Base-by-base conservation (phyloP, 371 early-diverging fungal species). In the Mucor lusitanicus region DNA sequence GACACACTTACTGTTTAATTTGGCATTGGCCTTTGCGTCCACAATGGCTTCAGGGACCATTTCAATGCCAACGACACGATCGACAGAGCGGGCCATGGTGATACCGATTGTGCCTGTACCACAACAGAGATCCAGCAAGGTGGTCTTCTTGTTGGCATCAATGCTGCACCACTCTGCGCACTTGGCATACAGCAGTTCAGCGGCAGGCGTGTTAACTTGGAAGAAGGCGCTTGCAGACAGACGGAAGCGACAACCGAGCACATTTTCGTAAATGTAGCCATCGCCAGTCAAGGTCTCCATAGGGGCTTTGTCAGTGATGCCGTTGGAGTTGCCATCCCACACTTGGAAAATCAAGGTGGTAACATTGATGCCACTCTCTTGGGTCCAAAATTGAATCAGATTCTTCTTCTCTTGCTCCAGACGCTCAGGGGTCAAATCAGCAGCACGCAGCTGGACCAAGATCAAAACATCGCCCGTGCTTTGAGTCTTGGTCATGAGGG, bases 41-140 rank as follows among this genome's bases (percentile, higher is more conserved):
- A 80, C 79, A 54, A 94, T 76, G 15, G 95, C 92, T 32, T 84
- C 81, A 27, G 71, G 65, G 19, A 83, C 78, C 65, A 92, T 78
- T 57, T 94, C 95, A 28, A 94, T 80, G 15, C 93, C 95, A 66
- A 91, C 67, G 12, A 94, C 91, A 32, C 77, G 67, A 48, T 87
- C 84, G 8, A 90, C 87, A n/a, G 69, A 69, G 42, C 77, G 67
- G 0, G 93, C 88, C 84, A 92, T 82, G 17, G 85, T 83, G 37
- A 93, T 82, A 19, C 95, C 94, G 67, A 94, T 93, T 11, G 91
- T 91, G 39, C 94, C 95, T 2, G 93, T 92, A 17, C 95, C 95
- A 75, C 93, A 93, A 78, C 94, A 94, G 21, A 94, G 71, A 72
- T 94, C 93, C 7, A 92, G 75, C 19, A 91, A 71, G 17, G 73